Base-by-base conservation (phyloP, 805 yeast species). In the Teunomyces kruisii region DNA sequence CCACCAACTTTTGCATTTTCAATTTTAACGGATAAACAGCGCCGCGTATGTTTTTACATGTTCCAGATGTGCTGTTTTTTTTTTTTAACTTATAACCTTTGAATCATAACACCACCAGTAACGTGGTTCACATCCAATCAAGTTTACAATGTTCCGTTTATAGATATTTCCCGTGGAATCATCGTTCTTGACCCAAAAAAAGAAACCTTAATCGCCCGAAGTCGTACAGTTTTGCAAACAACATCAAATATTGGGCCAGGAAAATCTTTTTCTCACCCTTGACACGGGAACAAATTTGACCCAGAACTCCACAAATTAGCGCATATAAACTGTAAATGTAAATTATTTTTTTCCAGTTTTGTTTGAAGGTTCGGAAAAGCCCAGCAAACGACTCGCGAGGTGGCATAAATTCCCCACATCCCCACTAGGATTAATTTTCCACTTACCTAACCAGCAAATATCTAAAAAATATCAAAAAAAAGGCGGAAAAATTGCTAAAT, bases 251-350 rank as follows among this genome's bases (percentile, higher is more conserved):
- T 3, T 9, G n/a, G 6, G 33, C 10, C 16, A 31, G 33, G 8
- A 31, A 19, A 19, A n/a, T 19, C 22, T 35, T 35, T 33, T 35
- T 35, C 19, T n/a, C 3, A 16, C 24, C 12, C 15, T 9, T 2
- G 13, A 12, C 12, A 9, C 26, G 27, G 38, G 38, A 22, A 35
- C 17, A 35, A n/a, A 17, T 35, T 10, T 7, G 15, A 9, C 9
- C 38, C n/a, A 22, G 10, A 35, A 19, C 22, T 24, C 38, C 38
- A 35, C 38, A 35, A 35, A 35, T 35, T 35, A 35, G 38, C 22
- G 38, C 38, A 35, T 35, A 14, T 12, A 35, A 35, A 12, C 38
- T 35, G 38, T 22, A 35, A 35, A 12, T 13, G 16, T 12, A 22
- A n/a, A 2, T 6, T 10, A 19, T 22, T 19, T 17, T 35, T 35